phyloP scores from a whole-genome alignment of 139 green algal genomes.

The Volvox africanus region DNA sequence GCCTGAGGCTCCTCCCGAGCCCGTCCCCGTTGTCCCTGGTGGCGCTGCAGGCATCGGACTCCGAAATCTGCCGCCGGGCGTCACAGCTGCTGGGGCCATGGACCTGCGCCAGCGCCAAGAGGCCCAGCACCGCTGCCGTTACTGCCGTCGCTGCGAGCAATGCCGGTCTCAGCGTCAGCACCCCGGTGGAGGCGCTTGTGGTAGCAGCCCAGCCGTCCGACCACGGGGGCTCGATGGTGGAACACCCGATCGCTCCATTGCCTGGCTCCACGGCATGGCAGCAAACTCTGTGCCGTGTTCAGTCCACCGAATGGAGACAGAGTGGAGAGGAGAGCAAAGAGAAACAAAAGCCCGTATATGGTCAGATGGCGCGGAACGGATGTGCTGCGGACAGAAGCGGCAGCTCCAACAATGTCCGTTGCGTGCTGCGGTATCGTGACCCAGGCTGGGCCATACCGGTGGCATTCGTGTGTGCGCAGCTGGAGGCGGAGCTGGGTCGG shows the following conservation, averaged over 20 bases:
- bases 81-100: slow-evolving; percentile 9
- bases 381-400: neutral
- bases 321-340: too few species aligned
- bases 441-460: slow-evolving; percentile 3
- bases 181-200: neutral
- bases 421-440: slow-evolving; percentile 19
- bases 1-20: too few species aligned
- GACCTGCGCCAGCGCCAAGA: neutral
- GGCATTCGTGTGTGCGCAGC: slow-evolving; percentile 15
- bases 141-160: neutral
- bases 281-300: neutral
- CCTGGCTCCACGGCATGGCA: neutral
- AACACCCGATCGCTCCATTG: too few species aligned
- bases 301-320: too few species aligned
- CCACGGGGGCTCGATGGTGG: too few species aligned
- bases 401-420: neutral
- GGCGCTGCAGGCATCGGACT: neutral
- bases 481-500: slow-evolving; percentile 6
- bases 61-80: neutral
- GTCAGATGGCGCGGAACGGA: too few species aligned
- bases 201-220: neutral
- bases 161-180: neutral
- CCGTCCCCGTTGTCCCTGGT: neutral
- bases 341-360: too few species aligned
- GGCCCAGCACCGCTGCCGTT: neutral